Evolutionary conservation across 768 basidiomycete species (phyloP), one percentile per base, ranked within the genome.

Genomic region (Tulasnella sp.): DNA sequence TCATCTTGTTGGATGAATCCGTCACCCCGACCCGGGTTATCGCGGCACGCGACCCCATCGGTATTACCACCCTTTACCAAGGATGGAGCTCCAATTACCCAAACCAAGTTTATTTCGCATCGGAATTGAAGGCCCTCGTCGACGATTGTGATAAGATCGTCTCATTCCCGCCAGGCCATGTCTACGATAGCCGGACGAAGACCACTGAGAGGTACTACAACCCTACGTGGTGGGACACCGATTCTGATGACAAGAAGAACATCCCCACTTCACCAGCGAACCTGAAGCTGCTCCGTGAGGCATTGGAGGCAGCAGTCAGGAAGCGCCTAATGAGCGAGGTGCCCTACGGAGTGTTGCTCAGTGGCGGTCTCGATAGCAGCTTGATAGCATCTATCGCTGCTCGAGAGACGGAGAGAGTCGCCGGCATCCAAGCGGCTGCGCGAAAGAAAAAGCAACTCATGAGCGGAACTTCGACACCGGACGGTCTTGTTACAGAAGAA

Each of bases 301-400:
- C 84, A 0, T 78, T 99, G 27, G 96, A 98, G 73, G 84, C 79
- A 29, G 90, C 96, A 13, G 96, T 99, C 51, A 80, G 84, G 67
- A 99, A 98, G 71, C 79, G 96, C 50, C 74, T 99, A 19, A 99
- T 99, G 96, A 88, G 87, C 29, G 96, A 99, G 72, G 96, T 98
- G 10, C 96, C 96, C 2, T 99, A 94, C 65, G 96, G 96, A 61
- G 96, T 99, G 15, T 78, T 99, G 43, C 80, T 99, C 60, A 91
- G 87, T 63, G 96, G 96, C 49, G 96, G 96, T 21, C 75, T 99
- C 56, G 96, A 99, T 70, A 93, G 89, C 68, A 94, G 90, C 68
- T 74, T 99, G 72, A 97, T 99, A 65, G 96, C 96, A 11, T 78
- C 92, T 19, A 90, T 99, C 67, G 96, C 96, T 5, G 84, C 90